Percentiles rank a stretch among this genome's conserved stretches.
Conservation (phyloP, 441 rosid species). For the Croton setiger region DNA sequence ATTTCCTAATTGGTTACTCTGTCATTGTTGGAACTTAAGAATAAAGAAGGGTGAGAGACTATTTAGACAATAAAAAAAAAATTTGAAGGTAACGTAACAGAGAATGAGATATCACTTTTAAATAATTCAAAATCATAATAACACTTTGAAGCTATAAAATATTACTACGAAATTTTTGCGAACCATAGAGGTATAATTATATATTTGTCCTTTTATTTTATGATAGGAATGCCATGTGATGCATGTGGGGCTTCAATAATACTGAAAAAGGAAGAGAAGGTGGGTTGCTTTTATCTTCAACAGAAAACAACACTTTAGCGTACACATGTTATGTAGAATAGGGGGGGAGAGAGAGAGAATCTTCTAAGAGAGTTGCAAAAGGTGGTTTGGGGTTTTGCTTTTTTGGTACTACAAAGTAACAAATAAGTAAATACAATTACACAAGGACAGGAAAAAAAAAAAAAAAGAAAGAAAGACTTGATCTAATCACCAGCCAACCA, state of each 20-base stretch:
- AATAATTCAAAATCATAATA: too few species aligned
- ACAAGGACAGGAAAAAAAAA: constrained; percentile 1
- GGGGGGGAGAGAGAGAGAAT: constrained; percentile 9
- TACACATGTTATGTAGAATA: constrained; percentile 34
- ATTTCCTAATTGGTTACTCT: too few species aligned
- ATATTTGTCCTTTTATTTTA: too few species aligned
- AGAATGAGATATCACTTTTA: too few species aligned
- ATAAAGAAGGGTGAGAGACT: too few species aligned
- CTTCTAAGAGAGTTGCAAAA: constrained; percentile 13
- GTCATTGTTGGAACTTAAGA: too few species aligned
- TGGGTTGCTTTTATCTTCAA: constrained; percentile 11
- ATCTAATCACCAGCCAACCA: constrained; percentile 19
- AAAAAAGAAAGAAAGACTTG: neutral
- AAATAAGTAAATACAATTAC: constrained; percentile 3
- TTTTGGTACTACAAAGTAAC: constrained; percentile 10
- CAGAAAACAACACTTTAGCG: constrained; percentile 19
- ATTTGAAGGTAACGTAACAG: too few species aligned
- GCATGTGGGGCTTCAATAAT: constrained; percentile 18
- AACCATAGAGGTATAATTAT: too few species aligned
- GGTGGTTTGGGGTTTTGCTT: constrained; percentile 19
- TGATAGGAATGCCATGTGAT: neutral
- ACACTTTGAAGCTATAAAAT: too few species aligned
- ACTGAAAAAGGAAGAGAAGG: neutral
- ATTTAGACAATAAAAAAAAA: too few species aligned
- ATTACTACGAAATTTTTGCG: too few species aligned